A percentile compares a stretch with the other conserved stretches of the same genome.
phyloP scores from a whole-genome alignment of 176 grass and related monocot species.

The Bonia amplexicaulis region DNA sequence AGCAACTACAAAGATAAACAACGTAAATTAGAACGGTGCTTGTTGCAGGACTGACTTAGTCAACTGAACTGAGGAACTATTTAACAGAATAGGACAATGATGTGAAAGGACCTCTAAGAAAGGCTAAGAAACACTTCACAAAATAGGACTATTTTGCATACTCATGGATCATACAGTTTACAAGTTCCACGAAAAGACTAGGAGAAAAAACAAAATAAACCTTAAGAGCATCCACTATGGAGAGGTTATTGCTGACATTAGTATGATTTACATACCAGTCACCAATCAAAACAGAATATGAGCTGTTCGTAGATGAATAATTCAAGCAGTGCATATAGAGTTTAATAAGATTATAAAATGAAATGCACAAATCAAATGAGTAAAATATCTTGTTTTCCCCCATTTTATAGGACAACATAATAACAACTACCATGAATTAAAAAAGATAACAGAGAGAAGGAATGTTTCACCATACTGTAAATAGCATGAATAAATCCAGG shows the following conservation, averaged over 20 bases:
- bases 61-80: neutral
- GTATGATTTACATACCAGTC: too few relatives aligned
- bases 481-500: constrained; percentile 94
- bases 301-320: neutral
- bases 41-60: neutral
- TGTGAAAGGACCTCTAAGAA: neutral
- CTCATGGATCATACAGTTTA: neutral
- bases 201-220: neutral
- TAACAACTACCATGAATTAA: constrained; percentile 1
- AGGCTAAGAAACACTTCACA: neutral
- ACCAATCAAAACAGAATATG: neutral
- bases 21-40: neutral
- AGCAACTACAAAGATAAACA: constrained; percentile 1
- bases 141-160: neutral
- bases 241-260: neutral
- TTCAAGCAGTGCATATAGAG: neutral
- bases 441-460: constrained; percentile 41
- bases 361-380: too few relatives aligned
- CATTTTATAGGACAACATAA: neutral
- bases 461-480: constrained; percentile 87
- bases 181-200: constrained; percentile 1
- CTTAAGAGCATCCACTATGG: neutral
- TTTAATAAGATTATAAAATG: neutral
- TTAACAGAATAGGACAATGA: neutral
- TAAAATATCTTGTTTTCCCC: too few relatives aligned